Evolutionary conservation across 495 filamentous ascomycete genomes (phyloP), one percentile per base, ranked within the genome.

Genomic region (Lineolata rhizophorae): DNA sequence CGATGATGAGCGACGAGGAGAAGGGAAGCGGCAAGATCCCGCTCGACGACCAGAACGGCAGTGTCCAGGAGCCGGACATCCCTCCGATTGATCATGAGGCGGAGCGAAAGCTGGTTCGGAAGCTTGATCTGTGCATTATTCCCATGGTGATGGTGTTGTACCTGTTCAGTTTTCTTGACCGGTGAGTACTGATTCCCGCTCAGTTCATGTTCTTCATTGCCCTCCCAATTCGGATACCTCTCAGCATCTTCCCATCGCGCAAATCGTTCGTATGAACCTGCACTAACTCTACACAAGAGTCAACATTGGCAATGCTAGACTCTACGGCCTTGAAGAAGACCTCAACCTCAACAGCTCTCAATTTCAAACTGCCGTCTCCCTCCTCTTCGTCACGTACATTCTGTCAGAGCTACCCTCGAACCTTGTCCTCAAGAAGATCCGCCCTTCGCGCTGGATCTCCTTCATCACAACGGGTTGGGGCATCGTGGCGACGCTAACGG

Each of bases 261-360:
- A 4, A 19, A 29, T 25, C 22, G 17, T 12, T 10, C 35, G n/a
- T n/a, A n/a, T n/a, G n/a, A n/a, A n/a, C n/a, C n/a, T n/a, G n/a
- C n/a, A n/a, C n/a, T n/a, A n/a, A n/a, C n/a, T n/a, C n/a, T n/a
- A n/a, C 12, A 11, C 11, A 31, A 63, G 56, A 39, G 75, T 81
- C 15, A 81, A 81, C 43, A 83, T 85, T 37, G 76, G 76, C 35
- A 80, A 79, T 53, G 72, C 74, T n/a, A 40, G 43, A 5, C 52
- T 83, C 18, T 81, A 79, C 40, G 56, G 57, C 5, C 34, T 84
- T 31, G 73, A 78, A 51, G 54, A 62, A 31, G 76, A 82, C 37
- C 56, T 84, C 5, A 55, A 60, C 1, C 46, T 79, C 28, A 46
- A 53, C 4, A 61, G 64, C 11, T 60, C 72, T 33, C 65, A 79